Evolutionary conservation across 495 filamentous ascomycete species (phyloP).

Genomic region (Aspergillus bridgeri): DNA sequence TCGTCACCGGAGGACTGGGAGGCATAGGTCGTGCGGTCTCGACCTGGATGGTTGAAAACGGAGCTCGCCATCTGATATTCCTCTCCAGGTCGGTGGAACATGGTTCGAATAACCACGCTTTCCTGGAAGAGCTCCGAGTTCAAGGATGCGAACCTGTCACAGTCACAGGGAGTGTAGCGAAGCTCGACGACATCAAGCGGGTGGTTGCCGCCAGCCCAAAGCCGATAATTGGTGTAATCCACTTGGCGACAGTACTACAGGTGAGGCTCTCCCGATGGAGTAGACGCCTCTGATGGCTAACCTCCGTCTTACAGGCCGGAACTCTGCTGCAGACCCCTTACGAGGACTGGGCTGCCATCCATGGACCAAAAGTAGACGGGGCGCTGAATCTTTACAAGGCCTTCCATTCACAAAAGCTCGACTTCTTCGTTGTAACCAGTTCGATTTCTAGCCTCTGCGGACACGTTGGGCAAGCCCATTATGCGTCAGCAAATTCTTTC

Average conservation of each 20-base stretch:
- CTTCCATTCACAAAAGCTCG: conserved; percentile 25
- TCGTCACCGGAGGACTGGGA: conserved; percentile 46
- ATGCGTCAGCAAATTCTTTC: conserved; percentile 32
- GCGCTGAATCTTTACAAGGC: conserved; percentile 53
- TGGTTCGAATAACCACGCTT: conserved; percentile 6
- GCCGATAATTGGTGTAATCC: conserved; percentile 27
- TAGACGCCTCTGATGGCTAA: too few relatives aligned
- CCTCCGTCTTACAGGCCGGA: too few relatives aligned
- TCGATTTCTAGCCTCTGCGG: conserved; percentile 32
- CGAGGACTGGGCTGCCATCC: conserved; percentile 29
- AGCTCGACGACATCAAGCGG: conserved; percentile 6
- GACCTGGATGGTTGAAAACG: conserved; percentile 54
- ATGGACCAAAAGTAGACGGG: conserved; percentile 40
- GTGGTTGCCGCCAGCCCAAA: background rate
- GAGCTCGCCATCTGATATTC: conserved; percentile 55
- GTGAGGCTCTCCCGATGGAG: conserved; percentile 2
- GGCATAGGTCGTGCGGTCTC: conserved; percentile 56
- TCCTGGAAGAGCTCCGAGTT: conserved; percentile 33
- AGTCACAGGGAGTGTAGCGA: conserved; percentile 14
- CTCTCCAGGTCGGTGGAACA: conserved; percentile 20
- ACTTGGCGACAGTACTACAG: conserved; percentile 29
- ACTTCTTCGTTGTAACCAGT: conserved; percentile 46
- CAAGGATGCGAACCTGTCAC: conserved; percentile 19
- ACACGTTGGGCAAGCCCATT: conserved; percentile 32
- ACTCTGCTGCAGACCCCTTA: conserved; percentile 37